A percentile compares a stretch with the other conserved stretches of the same genome.
These are phyloP conservation scores for Penicillium sclerotiorum DNA, from an alignment of 2,329 filamentous ascomycete genomes.

Conservation along the genomic window DNA sequence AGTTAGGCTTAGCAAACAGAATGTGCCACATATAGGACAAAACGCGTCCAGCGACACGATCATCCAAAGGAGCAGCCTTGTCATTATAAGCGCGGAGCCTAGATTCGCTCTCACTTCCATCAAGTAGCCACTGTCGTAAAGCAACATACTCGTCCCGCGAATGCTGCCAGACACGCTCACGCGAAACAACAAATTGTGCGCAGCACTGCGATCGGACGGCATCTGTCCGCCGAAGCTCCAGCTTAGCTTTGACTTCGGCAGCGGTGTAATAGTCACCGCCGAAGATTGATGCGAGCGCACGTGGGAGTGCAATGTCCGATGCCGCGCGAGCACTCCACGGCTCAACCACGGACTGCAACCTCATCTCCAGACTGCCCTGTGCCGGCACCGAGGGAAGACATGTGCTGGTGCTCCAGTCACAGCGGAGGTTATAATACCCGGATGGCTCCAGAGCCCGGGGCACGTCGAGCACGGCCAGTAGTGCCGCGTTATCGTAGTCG, in stretches of 20 bases:
- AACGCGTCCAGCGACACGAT: constrained; percentile 49
- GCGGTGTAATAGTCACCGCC: constrained; percentile 32
- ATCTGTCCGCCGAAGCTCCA: constrained; percentile 45
- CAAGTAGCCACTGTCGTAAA: constrained; percentile 57
- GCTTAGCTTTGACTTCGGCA: constrained; percentile 7
- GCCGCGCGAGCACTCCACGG: constrained; percentile 48
- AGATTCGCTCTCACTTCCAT: constrained; percentile 29
- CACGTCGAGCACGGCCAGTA: constrained; percentile 45
- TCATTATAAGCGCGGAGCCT: constrained; percentile 7
- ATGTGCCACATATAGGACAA: constrained; percentile 56
- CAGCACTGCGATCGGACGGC: constrained; percentile 55
- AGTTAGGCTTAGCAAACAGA: constrained; percentile 42
- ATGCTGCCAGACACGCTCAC: constrained; percentile 53
- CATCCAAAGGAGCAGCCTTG: constrained; percentile 44
- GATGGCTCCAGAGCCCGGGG: constrained; percentile 38
- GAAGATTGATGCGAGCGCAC: constrained; percentile 39
- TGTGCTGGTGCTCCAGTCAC: constrained; percentile 53
- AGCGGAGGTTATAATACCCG: constrained; percentile 55
- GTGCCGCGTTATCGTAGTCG: constrained; percentile 48
- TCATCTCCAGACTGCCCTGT: constrained; percentile 48
- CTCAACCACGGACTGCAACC: constrained; percentile 40
- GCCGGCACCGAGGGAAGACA: constrained; percentile 37
- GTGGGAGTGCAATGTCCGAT: constrained; percentile 42
- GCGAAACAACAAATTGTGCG: constrained; percentile 58
- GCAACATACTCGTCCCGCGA: constrained; percentile 55